Evolutionary conservation across 2,329 filamentous ascomycete species (phyloP), one percentile per base, ranked within the genome.

Genomic region (Tolypocladium guangdongense): DNA sequence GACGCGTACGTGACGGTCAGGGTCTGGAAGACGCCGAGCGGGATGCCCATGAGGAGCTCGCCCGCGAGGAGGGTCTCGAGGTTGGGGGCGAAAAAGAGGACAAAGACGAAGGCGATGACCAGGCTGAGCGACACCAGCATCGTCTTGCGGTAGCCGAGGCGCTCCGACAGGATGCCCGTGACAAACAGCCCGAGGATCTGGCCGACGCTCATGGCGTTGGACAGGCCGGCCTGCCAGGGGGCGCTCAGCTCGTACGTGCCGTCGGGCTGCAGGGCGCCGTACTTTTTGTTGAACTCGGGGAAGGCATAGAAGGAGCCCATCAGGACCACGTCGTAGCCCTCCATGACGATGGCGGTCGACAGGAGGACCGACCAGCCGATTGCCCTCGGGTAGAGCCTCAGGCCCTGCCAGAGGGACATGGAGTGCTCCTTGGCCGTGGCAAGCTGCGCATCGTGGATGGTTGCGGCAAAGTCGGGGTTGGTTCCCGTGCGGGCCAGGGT

Each of bases 301-400:
- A 81, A 79, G 37, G 77, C 78, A 57, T 78, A 91, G 64, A 93
- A 90, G 69, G 90, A 91, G 73, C 86, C 88, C 62, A 92, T 82
- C 51, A 95, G 74, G 62, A 82, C 84, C 54, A 93, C 77, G 65
- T 95, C 89, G 72, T 91, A 95, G 35, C 88, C 90, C 69, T 95
- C 90, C 90, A 96, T 96, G 62, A 82, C 83, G 63, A 95, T 93
- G 66, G 87, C 90, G 0, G 88, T 92, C 18, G 87, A 92, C 68
- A 96, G 91, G 55, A 95, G 74, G 50, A 95, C 64, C 61, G 84
- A 89, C 88, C 89, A 96, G 24, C 74, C 78, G 53, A 95, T 84
- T 20, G 90, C 90, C 73, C 95, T 92, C 54, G 89, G 90, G 65
- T 96, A 96, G 30, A 93, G 76, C 64, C 77, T 82, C 67, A 95